Percentiles rank a stretch among this genome's conserved stretches.
Evolutionary conservation across 1,284 basidiomycete species (phyloP).

Genomic region (Irpex sp.): DNA sequence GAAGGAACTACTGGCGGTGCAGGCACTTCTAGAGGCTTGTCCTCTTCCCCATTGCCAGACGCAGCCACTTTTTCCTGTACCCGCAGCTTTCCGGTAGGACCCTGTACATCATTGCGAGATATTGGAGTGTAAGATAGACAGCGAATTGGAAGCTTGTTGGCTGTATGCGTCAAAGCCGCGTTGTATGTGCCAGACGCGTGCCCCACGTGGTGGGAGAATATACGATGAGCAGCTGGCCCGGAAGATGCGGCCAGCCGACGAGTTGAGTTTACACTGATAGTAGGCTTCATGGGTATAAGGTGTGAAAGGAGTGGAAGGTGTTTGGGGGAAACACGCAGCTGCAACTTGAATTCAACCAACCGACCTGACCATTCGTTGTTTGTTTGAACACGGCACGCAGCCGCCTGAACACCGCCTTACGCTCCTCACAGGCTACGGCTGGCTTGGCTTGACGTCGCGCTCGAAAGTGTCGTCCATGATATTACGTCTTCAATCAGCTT

Average conservation of each 20-base stretch:
- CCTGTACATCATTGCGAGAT: background rate
- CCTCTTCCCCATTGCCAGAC: background rate
- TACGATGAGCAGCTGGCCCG: background rate
- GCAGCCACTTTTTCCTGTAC: background rate
- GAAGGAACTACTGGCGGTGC: background rate
- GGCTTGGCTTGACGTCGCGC: background rate
- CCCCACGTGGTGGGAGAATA: background rate
- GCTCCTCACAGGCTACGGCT: background rate
- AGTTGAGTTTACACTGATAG: background rate
- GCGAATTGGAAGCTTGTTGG: background rate
- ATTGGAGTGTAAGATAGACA: background rate
- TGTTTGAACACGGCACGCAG: background rate
- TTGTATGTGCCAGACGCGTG: background rate
- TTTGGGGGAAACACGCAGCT: background rate
- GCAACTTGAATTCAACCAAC: background rate
- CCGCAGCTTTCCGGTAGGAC: background rate
- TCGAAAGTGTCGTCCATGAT: background rate
- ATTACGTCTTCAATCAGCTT: background rate
- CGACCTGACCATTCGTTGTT: background rate
- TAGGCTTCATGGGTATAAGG: background rate
- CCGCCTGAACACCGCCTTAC: background rate
- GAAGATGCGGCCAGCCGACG: background rate
- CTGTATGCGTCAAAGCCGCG: background rate
- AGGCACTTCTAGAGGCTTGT: background rate
- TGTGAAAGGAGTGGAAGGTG: background rate